Evolutionary conservation across 345 rosid genomes (phyloP).

Genomic region (Balakata baccata): DNA sequence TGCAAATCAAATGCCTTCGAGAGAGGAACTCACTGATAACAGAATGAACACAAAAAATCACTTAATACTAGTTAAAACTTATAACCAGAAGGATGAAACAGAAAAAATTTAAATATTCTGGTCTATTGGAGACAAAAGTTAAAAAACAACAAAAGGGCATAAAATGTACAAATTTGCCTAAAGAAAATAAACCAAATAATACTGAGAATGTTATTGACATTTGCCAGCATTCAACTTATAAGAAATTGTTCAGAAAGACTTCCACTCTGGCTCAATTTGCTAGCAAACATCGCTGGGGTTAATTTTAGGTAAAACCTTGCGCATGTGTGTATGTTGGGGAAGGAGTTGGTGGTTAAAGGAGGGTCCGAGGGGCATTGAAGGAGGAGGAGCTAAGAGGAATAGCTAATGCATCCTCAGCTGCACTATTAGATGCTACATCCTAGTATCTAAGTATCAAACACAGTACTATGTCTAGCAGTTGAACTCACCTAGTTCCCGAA

Average conservation of each 20-base stretch:
- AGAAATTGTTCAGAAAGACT: background rate
- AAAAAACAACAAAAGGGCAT: background rate
- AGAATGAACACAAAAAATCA: background rate
- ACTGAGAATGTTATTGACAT: background rate
- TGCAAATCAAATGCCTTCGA: slow-evolving; percentile 8
- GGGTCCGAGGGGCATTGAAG: no score
- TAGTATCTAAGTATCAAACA: no score
- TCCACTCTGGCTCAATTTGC: background rate
- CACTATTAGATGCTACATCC: background rate
- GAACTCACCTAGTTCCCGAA: background rate
- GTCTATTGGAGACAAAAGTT: background rate
- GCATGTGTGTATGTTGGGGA: no score
- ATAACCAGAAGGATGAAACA: slow-evolving; percentile 1
- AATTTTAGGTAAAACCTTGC: no score
- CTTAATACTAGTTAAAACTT: background rate
- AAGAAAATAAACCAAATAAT: background rate
- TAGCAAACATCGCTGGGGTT: background rate
- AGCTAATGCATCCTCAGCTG: slow-evolving; percentile 1
- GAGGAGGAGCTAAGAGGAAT: no score
- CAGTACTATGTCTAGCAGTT: background rate
- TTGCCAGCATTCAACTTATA: background rate
- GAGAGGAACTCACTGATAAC: slow-evolving; percentile 3
- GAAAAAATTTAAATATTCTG: background rate
- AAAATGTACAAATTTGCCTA: background rate
- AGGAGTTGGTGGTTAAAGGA: no score